Evolutionary conservation across 2,329 filamentous ascomycete species (phyloP), one percentile per base, ranked within the genome.

Genomic region (Aureobasidium zeae): DNA sequence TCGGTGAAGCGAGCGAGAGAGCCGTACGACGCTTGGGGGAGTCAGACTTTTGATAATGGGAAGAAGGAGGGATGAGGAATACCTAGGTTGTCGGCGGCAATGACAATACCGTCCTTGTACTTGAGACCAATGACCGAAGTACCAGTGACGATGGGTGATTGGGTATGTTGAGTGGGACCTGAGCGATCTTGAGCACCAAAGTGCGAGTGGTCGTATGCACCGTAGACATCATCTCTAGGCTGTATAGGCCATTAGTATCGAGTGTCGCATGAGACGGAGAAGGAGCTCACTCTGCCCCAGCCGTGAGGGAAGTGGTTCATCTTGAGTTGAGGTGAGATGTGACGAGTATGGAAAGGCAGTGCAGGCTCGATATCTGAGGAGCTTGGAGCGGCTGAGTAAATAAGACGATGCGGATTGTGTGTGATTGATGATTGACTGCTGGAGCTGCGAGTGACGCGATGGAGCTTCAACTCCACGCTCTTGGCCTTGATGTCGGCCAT

Each of bases 211-310:
- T 96, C 86, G 68, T 98, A 98, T 58, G 83, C 73, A 57, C 91
- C 91, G 69, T 96, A 98, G 60, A 96, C 74, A 66, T 98, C 91
- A 68, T 98, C 86, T 75, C 91, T 83, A 62, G 91, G 91, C 91
- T 98, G 58, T 50, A 38, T 41, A 32, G 21, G 48, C 46, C 34
- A 33, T 57, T 70, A 63, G 70, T 65, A 56, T 36, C 49, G 41
- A 51, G 52, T 53, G 52, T 49, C 55, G 48, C 58, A 55, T 54
- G 50, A 32, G 41, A 21, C n/a, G 30, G 45, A 25, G 41, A 45
- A 37, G 44, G 41, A 28, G 63, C 72, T 61, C 68, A 79, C 77
- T 63, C 77, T 72, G 60, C 77, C 77, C 77, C 77, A 81, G 52
- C 72, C 73, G 67, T 78, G 71, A 47, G 77, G 77, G 55, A 75